Evolutionary conservation across 2,329 filamentous ascomycete species (phyloP), one percentile per base, ranked within the genome.

Genomic region (Trichoderma endophyticum): DNA sequence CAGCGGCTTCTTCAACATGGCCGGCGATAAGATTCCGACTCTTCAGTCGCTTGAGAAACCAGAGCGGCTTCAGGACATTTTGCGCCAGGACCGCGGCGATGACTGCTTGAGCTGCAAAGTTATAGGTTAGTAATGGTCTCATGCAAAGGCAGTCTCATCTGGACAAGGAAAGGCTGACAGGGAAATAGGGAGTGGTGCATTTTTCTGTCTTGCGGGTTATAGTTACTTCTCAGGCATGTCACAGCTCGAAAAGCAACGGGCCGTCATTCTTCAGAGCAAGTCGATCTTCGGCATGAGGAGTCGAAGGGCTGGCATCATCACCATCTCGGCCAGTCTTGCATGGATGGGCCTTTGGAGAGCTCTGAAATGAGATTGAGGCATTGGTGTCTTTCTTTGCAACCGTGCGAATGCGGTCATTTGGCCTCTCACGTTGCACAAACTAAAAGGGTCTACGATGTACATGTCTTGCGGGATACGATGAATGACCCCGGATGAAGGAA

Each of bases 151-250:
- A 70, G 63, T 24, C 39, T 56, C 34, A 14, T 2, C 6, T n/a
- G 36, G 15, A 24, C 11, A 28, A 24, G 6, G 18, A 32, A 32
- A 15, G 28, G 28, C 63, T 39, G 30, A 67, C 24, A 57, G 26
- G 43, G 28, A 14, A 26, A 71, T 76, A 95, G 93, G 93, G 59
- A 91, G 92, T 77, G 87, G 90, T 51, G 91, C 92, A 1, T 94
- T 96, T 74, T 84, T 93, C 71, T 92, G 91, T 1, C 88, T 95
- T 18, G 93, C 90, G 4, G 90, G 86, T 1, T 96, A 95, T 82
- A 94, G 90, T 80, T 95, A 94, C 82, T 84, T 90, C 73, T 92
- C 91, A 3, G 93, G 93, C 72, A 91, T 90, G 81, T 84, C 85
- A 65, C 92, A 95, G 80, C 87, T 96, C 34, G 86, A 90, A 76